phyloP scores from a whole-genome alignment of 495 filamentous ascomycete species.

The Hypoxylon intermedium region DNA sequence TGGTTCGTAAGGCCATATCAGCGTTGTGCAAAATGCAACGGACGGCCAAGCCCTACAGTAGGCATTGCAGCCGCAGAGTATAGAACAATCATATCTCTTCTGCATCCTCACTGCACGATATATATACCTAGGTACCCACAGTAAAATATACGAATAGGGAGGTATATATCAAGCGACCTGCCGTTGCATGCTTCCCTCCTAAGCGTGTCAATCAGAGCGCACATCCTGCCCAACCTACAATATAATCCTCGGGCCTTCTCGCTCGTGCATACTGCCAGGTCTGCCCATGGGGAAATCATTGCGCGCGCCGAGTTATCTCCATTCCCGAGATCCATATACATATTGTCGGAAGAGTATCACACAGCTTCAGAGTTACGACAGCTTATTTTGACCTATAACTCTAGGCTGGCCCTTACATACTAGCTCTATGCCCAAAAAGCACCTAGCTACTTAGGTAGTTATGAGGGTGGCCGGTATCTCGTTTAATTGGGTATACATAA shows the following conservation, averaged over 20 bases:
- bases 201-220: constrained; percentile 29
- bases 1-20: constrained; percentile 14
- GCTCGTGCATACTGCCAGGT: neutral
- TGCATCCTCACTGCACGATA: constrained; percentile 17
- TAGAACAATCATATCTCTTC: constrained; percentile 24
- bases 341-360: neutral
- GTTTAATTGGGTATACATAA: too few species aligned
- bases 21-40: constrained; percentile 11
- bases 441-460: too few species aligned
- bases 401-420: too few species aligned
- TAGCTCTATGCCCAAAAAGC: too few species aligned
- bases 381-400: too few species aligned
- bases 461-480: too few species aligned
- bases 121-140: constrained; percentile 2
- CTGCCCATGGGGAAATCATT: constrained; percentile 31
- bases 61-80: constrained; percentile 13
- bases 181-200: constrained; percentile 6
- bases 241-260: constrained; percentile 32
- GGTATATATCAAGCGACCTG: constrained; percentile 3
- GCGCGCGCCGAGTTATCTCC: constrained; percentile 4
- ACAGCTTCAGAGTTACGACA: too few species aligned
- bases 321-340: constrained; percentile 9
- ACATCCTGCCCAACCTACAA: constrained; percentile 7
- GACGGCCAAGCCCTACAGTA: neutral
- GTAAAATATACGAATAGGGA: constrained; percentile 5